Evolutionary conservation across 2,329 filamentous ascomycete species (phyloP).

Genomic region (Epichloe hybrida): DNA sequence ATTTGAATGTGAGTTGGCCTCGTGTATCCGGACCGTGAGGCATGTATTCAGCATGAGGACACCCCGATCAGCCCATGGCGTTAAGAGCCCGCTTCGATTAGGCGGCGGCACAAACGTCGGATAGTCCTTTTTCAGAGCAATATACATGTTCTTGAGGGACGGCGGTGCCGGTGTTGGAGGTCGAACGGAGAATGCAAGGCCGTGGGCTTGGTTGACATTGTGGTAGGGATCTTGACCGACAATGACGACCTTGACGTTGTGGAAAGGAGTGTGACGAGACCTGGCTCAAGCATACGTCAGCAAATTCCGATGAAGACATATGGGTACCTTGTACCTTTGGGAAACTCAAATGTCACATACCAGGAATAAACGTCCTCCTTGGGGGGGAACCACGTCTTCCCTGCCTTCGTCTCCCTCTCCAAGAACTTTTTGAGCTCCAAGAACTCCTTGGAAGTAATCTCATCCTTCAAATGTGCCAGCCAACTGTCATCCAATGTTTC

Average conservation of each 20-base stretch:
- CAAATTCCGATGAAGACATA: neutral
- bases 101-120: slow-evolving; percentile 63
- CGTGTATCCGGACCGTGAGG: slow-evolving; percentile 79
- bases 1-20: slow-evolving; percentile 73
- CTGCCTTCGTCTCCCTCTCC: slow-evolving; percentile 57
- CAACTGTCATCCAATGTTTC: slow-evolving; percentile 85
- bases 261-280: slow-evolving; percentile 66
- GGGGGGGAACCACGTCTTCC: slow-evolving; percentile 77
- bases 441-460: slow-evolving; percentile 67
- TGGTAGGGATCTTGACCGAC: slow-evolving; percentile 96
- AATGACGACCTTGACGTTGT: slow-evolving; percentile 82
- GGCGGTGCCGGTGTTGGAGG: slow-evolving; percentile 80
- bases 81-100: slow-evolving; percentile 69
- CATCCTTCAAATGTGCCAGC: slow-evolving; percentile 79
- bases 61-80: slow-evolving; percentile 85
- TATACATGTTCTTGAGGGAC: slow-evolving; percentile 90
- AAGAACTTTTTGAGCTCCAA: slow-evolving; percentile 80
- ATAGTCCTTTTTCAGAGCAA: slow-evolving; percentile 75
- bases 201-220: slow-evolving; percentile 88
- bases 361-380: slow-evolving; percentile 87
- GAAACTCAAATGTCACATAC: slow-evolving; percentile 33
- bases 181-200: slow-evolving; percentile 87
- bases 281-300: neutral
- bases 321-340: neutral
- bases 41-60: slow-evolving; percentile 92